Evolutionary conservation across 2,329 filamentous ascomycete genomes (phyloP).

Genomic region (Fusarium coicis): DNA sequence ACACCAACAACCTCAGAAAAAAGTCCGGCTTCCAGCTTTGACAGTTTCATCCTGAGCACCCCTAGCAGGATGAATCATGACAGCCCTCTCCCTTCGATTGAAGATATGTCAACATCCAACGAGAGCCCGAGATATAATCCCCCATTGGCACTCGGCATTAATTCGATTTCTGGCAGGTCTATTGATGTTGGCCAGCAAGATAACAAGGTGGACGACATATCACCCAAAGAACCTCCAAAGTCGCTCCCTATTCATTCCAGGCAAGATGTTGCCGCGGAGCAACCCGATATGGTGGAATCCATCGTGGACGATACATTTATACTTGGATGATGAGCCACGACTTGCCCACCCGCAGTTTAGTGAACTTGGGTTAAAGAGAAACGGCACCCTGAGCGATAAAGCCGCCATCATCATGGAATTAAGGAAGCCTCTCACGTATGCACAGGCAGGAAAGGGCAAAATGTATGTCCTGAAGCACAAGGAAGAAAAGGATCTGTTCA

Average conservation of each 20-base stretch:
- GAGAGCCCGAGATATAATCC: background rate
- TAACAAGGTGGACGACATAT: background rate
- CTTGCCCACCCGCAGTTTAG: background rate
- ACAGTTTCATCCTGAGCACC: background rate
- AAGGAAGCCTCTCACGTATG: background rate
- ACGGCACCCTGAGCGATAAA: background rate
- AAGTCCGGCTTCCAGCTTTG: background rate
- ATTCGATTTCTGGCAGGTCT: no score
- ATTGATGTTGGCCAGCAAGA: background rate
- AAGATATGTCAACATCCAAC: background rate
- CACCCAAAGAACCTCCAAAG: background rate
- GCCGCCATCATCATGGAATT: slow-evolving; percentile 8
- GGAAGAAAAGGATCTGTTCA: background rate
- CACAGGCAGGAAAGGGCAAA: background rate
- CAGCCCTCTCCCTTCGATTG: background rate
- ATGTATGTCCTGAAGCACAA: slow-evolving; percentile 23
- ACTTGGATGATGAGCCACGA: background rate
- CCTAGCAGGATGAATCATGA: background rate
- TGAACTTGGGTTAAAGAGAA: background rate
- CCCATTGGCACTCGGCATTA: background rate
- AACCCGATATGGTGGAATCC: background rate
- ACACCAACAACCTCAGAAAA: background rate
- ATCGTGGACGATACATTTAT: background rate
- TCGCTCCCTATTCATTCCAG: background rate
- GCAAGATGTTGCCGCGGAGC: background rate